Percentiles rank a stretch among this genome's conserved stretches.
These are phyloP conservation scores for Bipolaris cookei DNA, from an alignment of 2,329 filamentous ascomycete species.

Conservation along the genomic window DNA sequence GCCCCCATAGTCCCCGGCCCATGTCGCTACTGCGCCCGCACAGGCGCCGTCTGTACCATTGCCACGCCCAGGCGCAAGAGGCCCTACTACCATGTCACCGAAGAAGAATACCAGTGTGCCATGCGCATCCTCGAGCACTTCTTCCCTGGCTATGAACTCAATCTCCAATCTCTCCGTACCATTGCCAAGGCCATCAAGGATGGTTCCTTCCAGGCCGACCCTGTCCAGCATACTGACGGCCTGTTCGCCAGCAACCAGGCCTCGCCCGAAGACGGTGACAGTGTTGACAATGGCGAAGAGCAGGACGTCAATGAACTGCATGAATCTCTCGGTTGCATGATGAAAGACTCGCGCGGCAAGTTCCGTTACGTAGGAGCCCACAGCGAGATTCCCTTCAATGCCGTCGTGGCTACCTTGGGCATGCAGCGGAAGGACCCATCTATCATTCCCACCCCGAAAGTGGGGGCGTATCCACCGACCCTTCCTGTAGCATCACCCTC, in stretches of 20 bases:
- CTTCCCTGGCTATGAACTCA: slow-evolving; percentile 47
- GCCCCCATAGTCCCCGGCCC: slow-evolving; percentile 43
- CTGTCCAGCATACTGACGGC: slow-evolving; percentile 31
- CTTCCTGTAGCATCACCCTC: slow-evolving; percentile 30
- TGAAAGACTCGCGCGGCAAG: slow-evolving; percentile 45
- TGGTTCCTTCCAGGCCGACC: slow-evolving; percentile 35
- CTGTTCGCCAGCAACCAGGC: slow-evolving; percentile 30
- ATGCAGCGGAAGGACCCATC: slow-evolving; percentile 26
- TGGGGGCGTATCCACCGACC: slow-evolving; percentile 43
- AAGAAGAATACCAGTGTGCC: slow-evolving; percentile 49
- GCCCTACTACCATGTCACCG: slow-evolving; percentile 50
- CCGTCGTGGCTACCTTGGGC: slow-evolving; percentile 43
- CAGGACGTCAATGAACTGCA: slow-evolving; percentile 45
- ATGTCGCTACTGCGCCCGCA: slow-evolving; percentile 49
- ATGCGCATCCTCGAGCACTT: slow-evolving; percentile 48
- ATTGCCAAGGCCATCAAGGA: slow-evolving; percentile 44
- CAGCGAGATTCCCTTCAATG: slow-evolving; percentile 49
- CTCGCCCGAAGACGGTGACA: slow-evolving; percentile 34
- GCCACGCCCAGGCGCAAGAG: slow-evolving; percentile 46
- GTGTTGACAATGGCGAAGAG: slow-evolving; percentile 36
- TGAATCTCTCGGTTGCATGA: slow-evolving; percentile 47
- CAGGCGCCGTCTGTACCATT: slow-evolving; percentile 44
- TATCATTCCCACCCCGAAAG: slow-evolving; percentile 40
- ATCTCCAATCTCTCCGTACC: slow-evolving; percentile 41
- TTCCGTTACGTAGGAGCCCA: slow-evolving; percentile 47